phyloP scores from a whole-genome alignment of 2,329 filamentous ascomycete species.

The Alternaria triticimaculans region DNA sequence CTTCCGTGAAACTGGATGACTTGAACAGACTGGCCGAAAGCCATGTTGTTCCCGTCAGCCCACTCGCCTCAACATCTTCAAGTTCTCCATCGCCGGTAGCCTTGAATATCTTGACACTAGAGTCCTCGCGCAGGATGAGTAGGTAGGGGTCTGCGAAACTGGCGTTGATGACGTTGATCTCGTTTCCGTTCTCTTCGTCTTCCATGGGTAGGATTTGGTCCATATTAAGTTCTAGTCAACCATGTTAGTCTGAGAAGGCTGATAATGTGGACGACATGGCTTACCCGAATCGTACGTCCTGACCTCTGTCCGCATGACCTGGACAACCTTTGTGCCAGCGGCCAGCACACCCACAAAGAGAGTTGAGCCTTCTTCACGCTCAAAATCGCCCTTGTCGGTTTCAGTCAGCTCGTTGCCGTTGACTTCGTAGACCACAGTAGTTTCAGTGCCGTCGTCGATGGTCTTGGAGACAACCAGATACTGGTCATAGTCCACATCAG shows the following conservation, averaged over 20 bases:
- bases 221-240: constrained; percentile 73
- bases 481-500: constrained; percentile 71
- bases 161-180: constrained; percentile 77
- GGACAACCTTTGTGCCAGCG: constrained; percentile 80
- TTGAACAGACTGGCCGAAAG: constrained; percentile 81
- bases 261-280: constrained; percentile 32
- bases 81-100: constrained; percentile 83
- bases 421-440: constrained; percentile 78
- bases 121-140: constrained; percentile 82
- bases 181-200: constrained; percentile 79
- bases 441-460: constrained; percentile 71
- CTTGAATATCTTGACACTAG: constrained; percentile 77
- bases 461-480: constrained; percentile 83
- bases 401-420: constrained; percentile 77
- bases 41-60: constrained; percentile 72
- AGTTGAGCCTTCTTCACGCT: constrained; percentile 84
- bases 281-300: constrained; percentile 88
- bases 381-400: constrained; percentile 85
- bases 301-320: constrained; percentile 85
- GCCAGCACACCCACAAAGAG: constrained; percentile 85
- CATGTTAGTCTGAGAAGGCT: neutral
- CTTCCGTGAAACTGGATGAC: constrained; percentile 63
- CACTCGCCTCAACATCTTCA: constrained; percentile 75
- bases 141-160: constrained; percentile 89
- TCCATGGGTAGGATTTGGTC: constrained; percentile 91